These are phyloP conservation scores for Cercospora sojina DNA, from an alignment of 2,329 filamentous ascomycete genomes.

Conservation along the genomic window DNA sequence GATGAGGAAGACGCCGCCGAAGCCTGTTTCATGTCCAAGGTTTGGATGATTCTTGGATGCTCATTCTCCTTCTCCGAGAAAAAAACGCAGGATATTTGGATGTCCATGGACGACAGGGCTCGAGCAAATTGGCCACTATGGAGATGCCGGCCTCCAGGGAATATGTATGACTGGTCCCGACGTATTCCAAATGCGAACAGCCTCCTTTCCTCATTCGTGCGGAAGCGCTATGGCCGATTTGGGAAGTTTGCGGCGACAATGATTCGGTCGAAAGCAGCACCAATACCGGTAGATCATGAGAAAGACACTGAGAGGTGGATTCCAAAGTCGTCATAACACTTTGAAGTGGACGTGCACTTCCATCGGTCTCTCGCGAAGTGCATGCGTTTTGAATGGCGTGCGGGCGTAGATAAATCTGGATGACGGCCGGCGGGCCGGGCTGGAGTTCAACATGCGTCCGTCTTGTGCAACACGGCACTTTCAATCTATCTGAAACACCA, in stretches of 20 bases:
- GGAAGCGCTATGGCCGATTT: background rate
- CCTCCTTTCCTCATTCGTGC: background rate
- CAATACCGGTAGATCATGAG: background rate
- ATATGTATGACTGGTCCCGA: background rate
- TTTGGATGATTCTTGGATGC: background rate
- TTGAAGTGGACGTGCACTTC: no score
- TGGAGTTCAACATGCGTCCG: background rate
- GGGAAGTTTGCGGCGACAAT: slow-evolving; percentile 6
- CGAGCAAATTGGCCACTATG: background rate
- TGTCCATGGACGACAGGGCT: background rate
- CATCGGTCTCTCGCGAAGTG: background rate
- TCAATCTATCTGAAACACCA: background rate
- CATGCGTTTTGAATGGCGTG: background rate
- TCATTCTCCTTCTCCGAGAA: background rate
- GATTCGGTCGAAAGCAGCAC: background rate
- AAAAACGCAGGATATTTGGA: background rate
- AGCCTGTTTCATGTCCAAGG: background rate
- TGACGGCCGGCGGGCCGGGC: background rate
- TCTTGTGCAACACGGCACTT: background rate
- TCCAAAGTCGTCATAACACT: background rate
- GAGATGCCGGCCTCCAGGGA: background rate
- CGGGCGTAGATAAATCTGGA: background rate
- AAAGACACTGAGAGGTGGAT: background rate
- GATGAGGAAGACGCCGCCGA: background rate
- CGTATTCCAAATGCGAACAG: background rate